Evolutionary conservation across 331 rosid genomes (phyloP).

Genomic region (Prunus yedoensis): DNA sequence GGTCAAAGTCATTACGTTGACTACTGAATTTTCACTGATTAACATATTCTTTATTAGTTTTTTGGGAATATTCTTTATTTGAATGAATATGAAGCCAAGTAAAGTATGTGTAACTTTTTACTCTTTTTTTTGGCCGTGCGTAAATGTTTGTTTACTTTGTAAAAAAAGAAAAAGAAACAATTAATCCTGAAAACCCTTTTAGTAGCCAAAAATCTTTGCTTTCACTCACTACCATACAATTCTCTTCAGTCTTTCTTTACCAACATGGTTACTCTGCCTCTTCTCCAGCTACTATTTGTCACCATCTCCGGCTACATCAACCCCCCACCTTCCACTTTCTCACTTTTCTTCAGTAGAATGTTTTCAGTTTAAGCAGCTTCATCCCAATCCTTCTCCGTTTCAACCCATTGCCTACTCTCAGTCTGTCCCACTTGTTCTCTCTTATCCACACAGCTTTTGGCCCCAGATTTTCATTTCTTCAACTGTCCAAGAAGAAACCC

Average conservation of each 20-base stretch:
- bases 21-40: no score
- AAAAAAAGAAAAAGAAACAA: not conserved
- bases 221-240: conserved; percentile 12
- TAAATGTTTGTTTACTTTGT: not conserved
- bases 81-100: not conserved
- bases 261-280: not conserved
- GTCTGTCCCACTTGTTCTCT: not conserved
- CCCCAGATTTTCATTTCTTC: not conserved
- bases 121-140: not conserved
- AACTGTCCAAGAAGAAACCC: not conserved
- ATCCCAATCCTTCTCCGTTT: conserved; percentile 16
- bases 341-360: not conserved
- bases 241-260: not conserved
- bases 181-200: not conserved
- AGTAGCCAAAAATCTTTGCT: not conserved
- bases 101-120: not conserved
- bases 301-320: conserved; percentile 20
- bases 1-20: no score
- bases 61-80: no score
- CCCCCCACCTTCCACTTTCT: not conserved
- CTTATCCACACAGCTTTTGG: conserved; percentile 14
- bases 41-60: not conserved
- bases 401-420: not conserved
- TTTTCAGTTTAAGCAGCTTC: not conserved
- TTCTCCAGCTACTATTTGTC: not conserved